Percentiles rank a stretch among this genome's conserved stretches.
phyloP scores from a whole-genome alignment of 2,329 filamentous ascomycete genomes.

The Alternaria ethzedia region DNA sequence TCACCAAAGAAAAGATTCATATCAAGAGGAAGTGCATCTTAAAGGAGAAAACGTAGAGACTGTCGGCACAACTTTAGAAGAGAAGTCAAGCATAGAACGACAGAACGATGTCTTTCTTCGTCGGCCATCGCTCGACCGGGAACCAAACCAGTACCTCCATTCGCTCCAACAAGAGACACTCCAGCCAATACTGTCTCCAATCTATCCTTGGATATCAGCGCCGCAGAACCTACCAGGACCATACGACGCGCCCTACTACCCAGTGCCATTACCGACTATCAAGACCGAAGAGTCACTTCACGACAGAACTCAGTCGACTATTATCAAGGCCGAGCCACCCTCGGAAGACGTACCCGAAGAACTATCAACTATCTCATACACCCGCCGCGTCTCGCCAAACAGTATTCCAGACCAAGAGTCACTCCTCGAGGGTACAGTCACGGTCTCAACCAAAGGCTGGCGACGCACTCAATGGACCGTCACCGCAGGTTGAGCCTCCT shows the following conservation, averaged over 20 bases:
- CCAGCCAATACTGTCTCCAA: conserved; percentile 24
- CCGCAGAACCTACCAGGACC: conserved; percentile 43
- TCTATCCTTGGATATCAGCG: conserved; percentile 43
- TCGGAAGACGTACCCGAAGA: conserved; percentile 1
- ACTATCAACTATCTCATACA: conserved; percentile 26
- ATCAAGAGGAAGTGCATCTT: neutral
- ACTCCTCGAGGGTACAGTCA: conserved; percentile 33
- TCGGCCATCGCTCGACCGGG: neutral
- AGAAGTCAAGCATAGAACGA: neutral
- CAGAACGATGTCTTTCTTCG: neutral
- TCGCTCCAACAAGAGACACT: conserved; percentile 23
- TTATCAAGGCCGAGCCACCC: conserved; percentile 6
- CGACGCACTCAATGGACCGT: conserved; percentile 46
- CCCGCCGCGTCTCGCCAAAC: conserved; percentile 35
- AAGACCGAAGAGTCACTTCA: conserved; percentile 6
- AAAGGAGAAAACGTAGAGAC: neutral
- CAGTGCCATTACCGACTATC: conserved; percentile 39
- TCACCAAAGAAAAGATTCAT: conserved; percentile 6
- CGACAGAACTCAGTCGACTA: conserved; percentile 20
- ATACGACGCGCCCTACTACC: conserved; percentile 45
- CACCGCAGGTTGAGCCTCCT: conserved; percentile 30
- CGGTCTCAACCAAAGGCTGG: conserved; percentile 40
- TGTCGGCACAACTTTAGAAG: neutral
- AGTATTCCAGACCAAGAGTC: conserved; percentile 20
- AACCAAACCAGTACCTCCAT: conserved; percentile 18